These are phyloP conservation scores for Ascochyta rabiei DNA, from an alignment of 2,329 filamentous ascomycete genomes.

Conservation along the genomic window DNA sequence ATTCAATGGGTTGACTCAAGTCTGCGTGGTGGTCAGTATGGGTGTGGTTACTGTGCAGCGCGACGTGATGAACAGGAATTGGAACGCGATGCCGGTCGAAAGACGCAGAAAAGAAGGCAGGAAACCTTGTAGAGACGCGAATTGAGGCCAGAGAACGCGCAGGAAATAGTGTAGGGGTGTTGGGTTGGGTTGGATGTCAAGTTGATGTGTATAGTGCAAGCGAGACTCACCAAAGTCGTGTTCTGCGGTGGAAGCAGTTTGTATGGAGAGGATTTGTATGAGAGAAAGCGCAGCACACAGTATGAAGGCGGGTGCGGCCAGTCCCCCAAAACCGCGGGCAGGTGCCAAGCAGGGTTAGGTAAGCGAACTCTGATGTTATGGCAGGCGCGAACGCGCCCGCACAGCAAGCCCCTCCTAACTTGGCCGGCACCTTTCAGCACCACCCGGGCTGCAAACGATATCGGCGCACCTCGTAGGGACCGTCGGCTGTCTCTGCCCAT, in stretches of 20 bases:
- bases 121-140: constrained; percentile 32
- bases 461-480: constrained; percentile 3
- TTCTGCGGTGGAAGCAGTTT: constrained; percentile 31
- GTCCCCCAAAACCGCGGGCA: constrained; percentile 1
- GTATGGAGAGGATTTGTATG: constrained; percentile 30
- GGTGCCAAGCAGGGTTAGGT: constrained; percentile 11
- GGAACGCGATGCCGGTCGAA: constrained; percentile 38
- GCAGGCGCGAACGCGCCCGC: constrained; percentile 14
- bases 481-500: constrained; percentile 1
- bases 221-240: constrained; percentile 43
- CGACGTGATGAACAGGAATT: constrained; percentile 39
- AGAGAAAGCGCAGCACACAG: constrained; percentile 20
- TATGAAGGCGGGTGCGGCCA: constrained; percentile 5
- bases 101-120: constrained; percentile 39
- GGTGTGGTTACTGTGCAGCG: constrained; percentile 21
- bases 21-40: constrained; percentile 44
- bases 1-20: constrained; percentile 29
- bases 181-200: constrained; percentile 29
- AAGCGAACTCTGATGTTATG: constrained; percentile 17
- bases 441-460: constrained; percentile 19
- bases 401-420: constrained; percentile 17
- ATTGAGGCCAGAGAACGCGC: constrained; percentile 42
- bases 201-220: constrained; percentile 25
- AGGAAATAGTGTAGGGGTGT: constrained; percentile 38
- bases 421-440: constrained; percentile 22